A percentile compares a stretch with the other conserved stretches of the same genome.
phyloP scores from a whole-genome alignment of 164 flowering plant genomes.

The Aristolochia californica region DNA sequence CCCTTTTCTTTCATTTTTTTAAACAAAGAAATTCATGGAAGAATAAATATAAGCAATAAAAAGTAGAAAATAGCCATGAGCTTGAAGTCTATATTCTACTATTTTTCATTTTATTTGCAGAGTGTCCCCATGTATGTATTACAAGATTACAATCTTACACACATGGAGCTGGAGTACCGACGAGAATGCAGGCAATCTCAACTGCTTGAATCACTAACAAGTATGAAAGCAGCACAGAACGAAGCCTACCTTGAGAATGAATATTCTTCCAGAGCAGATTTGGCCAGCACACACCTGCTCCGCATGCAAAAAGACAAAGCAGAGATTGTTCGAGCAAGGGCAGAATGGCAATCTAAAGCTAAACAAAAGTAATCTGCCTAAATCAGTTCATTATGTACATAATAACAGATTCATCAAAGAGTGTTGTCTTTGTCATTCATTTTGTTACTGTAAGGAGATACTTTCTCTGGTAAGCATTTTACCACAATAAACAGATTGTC shows the following conservation, averaged over 20 bases:
- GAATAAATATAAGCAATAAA: background rate
- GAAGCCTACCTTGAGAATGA: conserved; percentile 9
- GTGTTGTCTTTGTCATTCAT: too few species aligned
- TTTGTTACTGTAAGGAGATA: too few species aligned
- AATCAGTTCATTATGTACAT: conserved; percentile 3
- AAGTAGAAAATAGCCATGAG: background rate
- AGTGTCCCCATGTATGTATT: conserved; percentile 56
- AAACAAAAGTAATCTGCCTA: background rate
- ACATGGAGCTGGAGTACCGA: conserved; percentile 69
- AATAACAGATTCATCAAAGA: background rate
- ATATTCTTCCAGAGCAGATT: conserved; percentile 12
- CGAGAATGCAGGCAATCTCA: conserved; percentile 56
- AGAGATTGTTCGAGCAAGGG: conserved; percentile 62
- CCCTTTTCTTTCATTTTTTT: background rate
- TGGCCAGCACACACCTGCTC: conserved; percentile 55
- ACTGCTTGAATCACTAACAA: conserved; percentile 57
- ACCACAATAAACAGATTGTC: too few species aligned
- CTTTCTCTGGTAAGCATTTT: too few species aligned
- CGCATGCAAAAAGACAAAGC: conserved; percentile 54
- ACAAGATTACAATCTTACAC: conserved; percentile 37
- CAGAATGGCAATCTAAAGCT: conserved; percentile 48
- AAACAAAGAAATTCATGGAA: background rate
- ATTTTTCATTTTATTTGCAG: conserved; percentile 24
- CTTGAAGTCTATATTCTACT: background rate
- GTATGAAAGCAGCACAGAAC: conserved; percentile 12